Evolutionary conservation across 371 early-diverging fungal genomes (phyloP).

Genomic region (Lichtheimia ramosa): DNA sequence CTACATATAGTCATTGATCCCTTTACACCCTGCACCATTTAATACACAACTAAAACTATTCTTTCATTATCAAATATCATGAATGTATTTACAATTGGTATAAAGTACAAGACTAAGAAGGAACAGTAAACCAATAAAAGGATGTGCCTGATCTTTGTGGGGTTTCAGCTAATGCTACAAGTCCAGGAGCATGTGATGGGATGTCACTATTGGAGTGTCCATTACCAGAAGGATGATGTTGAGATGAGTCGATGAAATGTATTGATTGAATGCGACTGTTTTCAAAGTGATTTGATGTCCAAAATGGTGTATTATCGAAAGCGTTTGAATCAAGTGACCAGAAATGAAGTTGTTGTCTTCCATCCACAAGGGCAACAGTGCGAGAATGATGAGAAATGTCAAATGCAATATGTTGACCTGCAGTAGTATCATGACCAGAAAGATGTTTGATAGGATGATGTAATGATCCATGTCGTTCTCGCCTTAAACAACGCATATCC

Average conservation of each 20-base stretch:
- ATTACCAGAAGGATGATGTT: background rate
- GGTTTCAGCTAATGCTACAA: conserved; percentile 6
- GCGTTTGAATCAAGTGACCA: conserved; percentile 22
- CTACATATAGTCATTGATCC: too few species aligned
- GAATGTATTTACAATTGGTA: too few species aligned
- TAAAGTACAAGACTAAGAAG: too few species aligned
- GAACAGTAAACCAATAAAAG: conserved; percentile 15
- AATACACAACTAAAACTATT: too few species aligned
- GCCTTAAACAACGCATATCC: conserved; percentile 18
- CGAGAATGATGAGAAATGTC: conserved; percentile 22
- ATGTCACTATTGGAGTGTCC: background rate
- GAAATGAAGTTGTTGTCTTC: conserved; percentile 21
- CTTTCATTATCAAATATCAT: too few species aligned
- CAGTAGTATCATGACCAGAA: conserved; percentile 24
- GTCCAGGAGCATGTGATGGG: conserved; percentile 7
- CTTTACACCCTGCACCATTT: too few species aligned
- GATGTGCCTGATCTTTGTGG: background rate
- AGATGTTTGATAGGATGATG: conserved; percentile 17
- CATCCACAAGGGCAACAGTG: conserved; percentile 18
- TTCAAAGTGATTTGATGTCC: conserved; percentile 18
- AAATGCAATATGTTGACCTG: conserved; percentile 13
- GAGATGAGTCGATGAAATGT: conserved; percentile 17
- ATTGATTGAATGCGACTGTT: conserved; percentile 18
- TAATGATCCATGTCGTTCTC: background rate
- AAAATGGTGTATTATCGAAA: conserved; percentile 18